These are phyloP conservation scores for Typha latifolia DNA, from an alignment of 176 grass and related monocot species.

Conservation along the genomic window DNA sequence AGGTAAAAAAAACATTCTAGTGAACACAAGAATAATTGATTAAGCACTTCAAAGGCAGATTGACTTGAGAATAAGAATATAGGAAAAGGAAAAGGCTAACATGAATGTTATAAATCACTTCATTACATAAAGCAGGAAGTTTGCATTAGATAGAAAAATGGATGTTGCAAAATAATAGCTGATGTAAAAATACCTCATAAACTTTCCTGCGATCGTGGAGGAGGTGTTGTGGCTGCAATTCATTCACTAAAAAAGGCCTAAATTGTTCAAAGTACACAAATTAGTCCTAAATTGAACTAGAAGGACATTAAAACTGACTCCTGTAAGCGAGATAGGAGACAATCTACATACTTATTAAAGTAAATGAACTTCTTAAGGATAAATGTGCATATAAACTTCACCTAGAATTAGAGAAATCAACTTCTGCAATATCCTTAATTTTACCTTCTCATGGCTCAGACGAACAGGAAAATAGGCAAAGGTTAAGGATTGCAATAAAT, in stretches of 20 bases:
- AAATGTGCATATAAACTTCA: no score
- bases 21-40: no score
- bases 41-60: no score
- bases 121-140: no score
- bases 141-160: neutral
- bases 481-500: no score
- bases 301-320: neutral
- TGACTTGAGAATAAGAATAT: no score
- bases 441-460: no score
- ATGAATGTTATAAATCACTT: neutral
- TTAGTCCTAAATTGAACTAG: constrained; percentile 4
- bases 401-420: no score
- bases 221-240: constrained; percentile 72
- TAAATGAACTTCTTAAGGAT: no score
- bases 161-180: neutral
- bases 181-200: constrained; percentile 62
- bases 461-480: no score
- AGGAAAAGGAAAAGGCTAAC: neutral
- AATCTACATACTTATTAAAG: neutral
- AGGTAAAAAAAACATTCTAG: no score
- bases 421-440: no score
- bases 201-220: constrained; percentile 92
- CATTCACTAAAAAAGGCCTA: constrained; percentile 87
- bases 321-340: constrained; percentile 3
- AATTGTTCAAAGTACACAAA: constrained; percentile 15